Evolutionary conservation across 176 grass and related monocot genomes (phyloP).

Genomic region (Musa beccarii): DNA sequence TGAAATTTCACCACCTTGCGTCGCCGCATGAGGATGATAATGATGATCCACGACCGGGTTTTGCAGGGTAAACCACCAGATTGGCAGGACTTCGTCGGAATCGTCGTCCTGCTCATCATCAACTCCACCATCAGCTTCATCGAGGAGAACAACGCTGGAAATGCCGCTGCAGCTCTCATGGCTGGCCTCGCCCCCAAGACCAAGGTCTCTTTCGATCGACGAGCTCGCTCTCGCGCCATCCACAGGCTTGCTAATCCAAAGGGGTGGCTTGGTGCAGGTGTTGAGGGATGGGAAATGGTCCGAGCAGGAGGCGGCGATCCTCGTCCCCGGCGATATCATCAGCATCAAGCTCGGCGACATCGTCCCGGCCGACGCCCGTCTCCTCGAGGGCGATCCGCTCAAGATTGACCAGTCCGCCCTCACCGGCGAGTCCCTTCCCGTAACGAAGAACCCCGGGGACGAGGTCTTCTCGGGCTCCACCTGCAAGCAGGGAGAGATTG

Average conservation of each 20-base stretch:
- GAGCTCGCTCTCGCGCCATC: neutral
- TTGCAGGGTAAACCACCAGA: neutral
- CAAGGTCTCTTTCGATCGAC: neutral
- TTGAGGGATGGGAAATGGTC: slow-evolving; percentile 9
- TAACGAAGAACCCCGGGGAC: neutral
- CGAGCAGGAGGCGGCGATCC: slow-evolving; percentile 4
- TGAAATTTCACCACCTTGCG: neutral
- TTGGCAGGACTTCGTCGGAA: slow-evolving; percentile 16
- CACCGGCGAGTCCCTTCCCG: slow-evolving; percentile 10
- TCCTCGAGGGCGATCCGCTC: slow-evolving; percentile 3
- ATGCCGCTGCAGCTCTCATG: slow-evolving; percentile 15
- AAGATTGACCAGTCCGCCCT: slow-evolving; percentile 15
- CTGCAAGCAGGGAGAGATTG: slow-evolving; percentile 17
- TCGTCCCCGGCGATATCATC: slow-evolving; percentile 17
- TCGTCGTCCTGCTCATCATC: slow-evolving; percentile 7
- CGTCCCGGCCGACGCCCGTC: slow-evolving; percentile 1
- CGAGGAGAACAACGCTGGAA: slow-evolving; percentile 17
- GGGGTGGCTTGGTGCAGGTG: neutral
- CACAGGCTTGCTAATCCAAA: neutral
- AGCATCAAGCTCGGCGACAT: slow-evolving; percentile 18
- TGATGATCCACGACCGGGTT: no score
- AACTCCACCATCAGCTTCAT: slow-evolving; percentile 22
- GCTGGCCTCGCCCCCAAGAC: slow-evolving; percentile 12
- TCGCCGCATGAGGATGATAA: no score
- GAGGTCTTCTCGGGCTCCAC: slow-evolving; percentile 8